Evolutionary conservation across 192 early-diverging fungal species (phyloP), one percentile per base, ranked within the genome.

Genomic region (Backusella psychrophila): DNA sequence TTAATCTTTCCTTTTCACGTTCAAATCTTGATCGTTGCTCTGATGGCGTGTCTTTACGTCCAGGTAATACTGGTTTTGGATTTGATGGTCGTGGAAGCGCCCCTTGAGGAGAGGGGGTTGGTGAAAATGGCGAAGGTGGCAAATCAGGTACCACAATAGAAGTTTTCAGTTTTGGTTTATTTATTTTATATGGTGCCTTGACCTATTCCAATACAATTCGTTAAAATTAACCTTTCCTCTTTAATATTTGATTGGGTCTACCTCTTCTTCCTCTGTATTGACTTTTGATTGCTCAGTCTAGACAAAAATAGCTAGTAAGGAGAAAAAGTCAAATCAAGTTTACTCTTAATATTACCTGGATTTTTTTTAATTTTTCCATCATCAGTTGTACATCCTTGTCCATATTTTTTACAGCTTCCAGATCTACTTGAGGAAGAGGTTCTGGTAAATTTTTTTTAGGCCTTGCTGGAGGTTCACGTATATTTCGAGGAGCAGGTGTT

Each of bases 401-500:
- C 53, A 59, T 39, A 26, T 34, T 59, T 36, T 74, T 63, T 38
- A 35, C 59, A 42, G 38, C 8, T 38, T 39, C 21, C 14, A 41
- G 6, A 34, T 44, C 53, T 63, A 63, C 56, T 38, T 12, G 33
- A 3, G 44, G 36, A 2, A 44, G n/a, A 44, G 76, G 69, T 14
- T 44, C 38, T 31, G 49, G 38, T 21, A 41, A 34, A 26, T 3
- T 17, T 63, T 63, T 63, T 63, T 63, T 63, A 15, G 56, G 56
- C 1, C 56, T 63, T 19, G 52, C 26, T 31, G 72, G 71, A 31
- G 69, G 65, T 15, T 75, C 76, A 78, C 71, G 80, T 80, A 77
- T 77, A 75, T 53, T 80, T 66, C 41, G 59, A 44, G 39, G 82
- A 66, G 83, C 72, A 66, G 78, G 75, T 56, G 81, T 74, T 52